Base-by-base conservation (phyloP, 2,329 filamentous ascomycete genomes). In the Aspergillus niger region DNA sequence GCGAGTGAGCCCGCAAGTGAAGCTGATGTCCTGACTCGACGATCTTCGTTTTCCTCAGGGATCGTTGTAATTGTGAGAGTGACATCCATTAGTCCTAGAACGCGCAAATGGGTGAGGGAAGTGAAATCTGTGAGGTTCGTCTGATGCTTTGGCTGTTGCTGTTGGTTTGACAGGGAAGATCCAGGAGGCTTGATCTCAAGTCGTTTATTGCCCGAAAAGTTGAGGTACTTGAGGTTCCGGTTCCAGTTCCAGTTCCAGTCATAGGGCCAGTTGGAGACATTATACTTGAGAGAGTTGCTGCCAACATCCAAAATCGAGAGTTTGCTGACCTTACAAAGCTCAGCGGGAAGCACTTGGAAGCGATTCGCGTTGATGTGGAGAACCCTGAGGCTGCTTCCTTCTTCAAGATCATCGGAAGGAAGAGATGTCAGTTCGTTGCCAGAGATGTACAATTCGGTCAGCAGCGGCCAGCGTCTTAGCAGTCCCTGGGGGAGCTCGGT, bases 191-290 rank as follows among this genome's bases (percentile, higher is more conserved):
- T 89, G 79, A 99, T 98, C 76, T 99, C 95, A 36, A 99, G 80
- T 54, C 94, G 88, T 76, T 97, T 97, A 80, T 99, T 99, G 55
- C 95, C 95, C 0, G 94, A 98, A 71, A 99, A 83, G 72, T 98
- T 99, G 64, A 99, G 88, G 72, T 96, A 99, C 64, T 93, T 90
- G 66, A 99, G 80, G 69, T 97, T 96, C 52, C 91, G 91, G 71
- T 99, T 99, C 83, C 95, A 91, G 72, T 98, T 98, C 95, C 95
- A 99, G 71, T 99, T 99, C 95, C 95, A 99, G 74, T 99, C 95
- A 73, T 99, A 99, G 0, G 94, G 95, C 83, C 96, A 97, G 72
- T 99, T 99, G 30, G 92, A 95, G 51, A 99, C 96, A 74, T 99
- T 99, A 84, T 99, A 99, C 77, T 98, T 99, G 59, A 99, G 82